phyloP scores from a whole-genome alignment of 768 basidiomycete genomes.

The Imleria badia region DNA sequence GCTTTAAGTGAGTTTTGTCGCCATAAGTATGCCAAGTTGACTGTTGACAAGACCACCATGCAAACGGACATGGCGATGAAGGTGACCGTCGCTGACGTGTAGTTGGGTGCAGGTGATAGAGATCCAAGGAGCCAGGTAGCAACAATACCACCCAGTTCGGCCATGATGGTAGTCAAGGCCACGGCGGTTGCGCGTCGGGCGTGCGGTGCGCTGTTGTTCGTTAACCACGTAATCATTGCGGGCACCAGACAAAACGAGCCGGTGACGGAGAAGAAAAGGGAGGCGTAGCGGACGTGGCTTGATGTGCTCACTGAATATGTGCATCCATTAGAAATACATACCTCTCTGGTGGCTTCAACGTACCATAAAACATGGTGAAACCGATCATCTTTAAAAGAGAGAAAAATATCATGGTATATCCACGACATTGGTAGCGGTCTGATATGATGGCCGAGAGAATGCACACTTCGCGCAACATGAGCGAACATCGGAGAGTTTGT shows the following conservation, averaged over 20 bases:
- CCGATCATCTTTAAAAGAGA: constrained; percentile 40
- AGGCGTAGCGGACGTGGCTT: constrained; percentile 47
- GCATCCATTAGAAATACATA: neutral
- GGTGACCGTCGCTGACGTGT: constrained; percentile 45
- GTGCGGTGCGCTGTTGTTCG: constrained; percentile 62
- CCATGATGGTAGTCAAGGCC: constrained; percentile 53
- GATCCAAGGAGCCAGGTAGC: constrained; percentile 58
- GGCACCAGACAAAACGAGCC: constrained; percentile 52
- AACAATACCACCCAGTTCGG: constrained; percentile 59
- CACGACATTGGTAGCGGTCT: constrained; percentile 52
- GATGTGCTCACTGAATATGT: constrained; percentile 26
- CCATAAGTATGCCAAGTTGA: constrained; percentile 44
- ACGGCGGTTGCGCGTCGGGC: constrained; percentile 57
- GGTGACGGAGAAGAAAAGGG: constrained; percentile 53
- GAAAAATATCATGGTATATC: constrained; percentile 44
- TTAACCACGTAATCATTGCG: constrained; percentile 55
- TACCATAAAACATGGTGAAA: constrained; percentile 3
- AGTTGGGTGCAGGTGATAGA: constrained; percentile 50
- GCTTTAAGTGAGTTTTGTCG: constrained; percentile 48
- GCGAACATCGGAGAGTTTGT: neutral
- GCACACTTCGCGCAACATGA: constrained; percentile 28
- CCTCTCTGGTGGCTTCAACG: neutral
- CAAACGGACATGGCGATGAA: constrained; percentile 38
- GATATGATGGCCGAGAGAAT: constrained; percentile 48
- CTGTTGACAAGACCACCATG: constrained; percentile 36